Percentiles rank a stretch among this genome's conserved stretches.
phyloP scores from a whole-genome alignment of 768 basidiomycete genomes.

The Amanita pallidorosea region DNA sequence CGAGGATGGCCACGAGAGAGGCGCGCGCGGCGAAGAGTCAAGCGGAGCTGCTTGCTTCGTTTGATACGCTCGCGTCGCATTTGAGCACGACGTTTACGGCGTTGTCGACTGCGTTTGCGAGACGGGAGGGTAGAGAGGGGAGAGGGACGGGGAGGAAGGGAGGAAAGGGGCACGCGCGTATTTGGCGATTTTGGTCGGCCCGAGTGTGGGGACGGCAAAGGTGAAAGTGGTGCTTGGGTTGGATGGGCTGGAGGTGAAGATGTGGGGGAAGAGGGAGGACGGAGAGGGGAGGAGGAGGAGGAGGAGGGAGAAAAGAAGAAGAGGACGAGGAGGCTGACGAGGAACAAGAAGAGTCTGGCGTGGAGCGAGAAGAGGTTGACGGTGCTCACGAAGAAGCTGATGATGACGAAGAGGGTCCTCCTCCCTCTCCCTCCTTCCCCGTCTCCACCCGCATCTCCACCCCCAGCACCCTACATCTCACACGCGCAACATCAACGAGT shows the following conservation, averaged over 20 bases:
- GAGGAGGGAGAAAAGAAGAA: constrained; percentile 13
- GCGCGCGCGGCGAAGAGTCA: constrained; percentile 47
- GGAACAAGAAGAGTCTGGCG: constrained; percentile 4
- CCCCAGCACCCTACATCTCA: constrained; percentile 8
- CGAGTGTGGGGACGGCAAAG: constrained; percentile 50
- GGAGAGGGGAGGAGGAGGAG: neutral
- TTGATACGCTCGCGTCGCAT: constrained; percentile 66
- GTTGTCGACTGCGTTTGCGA: constrained; percentile 56
- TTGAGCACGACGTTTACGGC: constrained; percentile 65
- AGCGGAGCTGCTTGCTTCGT: constrained; percentile 49
- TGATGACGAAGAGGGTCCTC: constrained; percentile 6
- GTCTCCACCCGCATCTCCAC: no score
- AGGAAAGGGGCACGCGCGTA: constrained; percentile 26
- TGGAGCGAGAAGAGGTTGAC: no score
- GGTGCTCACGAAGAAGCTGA: constrained; percentile 6
- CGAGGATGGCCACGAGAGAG: constrained; percentile 9
- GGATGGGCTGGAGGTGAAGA: constrained; percentile 47
- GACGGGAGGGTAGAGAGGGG: neutral
- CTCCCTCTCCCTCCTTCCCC: neutral
- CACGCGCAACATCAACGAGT: constrained; percentile 17
- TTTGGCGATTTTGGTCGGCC: constrained; percentile 56
- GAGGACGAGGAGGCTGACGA: constrained; percentile 13
- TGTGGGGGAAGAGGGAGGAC: constrained; percentile 27
- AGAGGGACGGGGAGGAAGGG: constrained; percentile 2
- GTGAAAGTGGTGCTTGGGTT: constrained; percentile 52